phyloP scores from a whole-genome alignment of 176 grass and related monocot genomes.

The Raddia guianensis region DNA sequence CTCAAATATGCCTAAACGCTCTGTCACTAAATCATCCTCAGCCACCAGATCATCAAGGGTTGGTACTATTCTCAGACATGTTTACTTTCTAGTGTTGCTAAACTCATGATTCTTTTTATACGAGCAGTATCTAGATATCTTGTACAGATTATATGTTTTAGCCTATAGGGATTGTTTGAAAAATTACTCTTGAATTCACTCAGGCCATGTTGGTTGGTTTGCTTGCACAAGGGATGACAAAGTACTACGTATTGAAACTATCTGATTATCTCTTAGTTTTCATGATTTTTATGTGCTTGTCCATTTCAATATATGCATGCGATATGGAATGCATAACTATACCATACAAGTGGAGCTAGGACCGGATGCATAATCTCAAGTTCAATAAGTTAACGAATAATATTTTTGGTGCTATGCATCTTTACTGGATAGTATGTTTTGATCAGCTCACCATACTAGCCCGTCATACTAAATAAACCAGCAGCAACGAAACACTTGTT shows the following conservation, averaged over 20 bases:
- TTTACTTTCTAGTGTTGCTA: conserved; percentile 27
- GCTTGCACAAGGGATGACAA: not conserved
- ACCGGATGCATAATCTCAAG: not conserved
- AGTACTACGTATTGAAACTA: not conserved
- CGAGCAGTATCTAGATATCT: not conserved
- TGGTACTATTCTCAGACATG: conserved; percentile 19
- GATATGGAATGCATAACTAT: not conserved
- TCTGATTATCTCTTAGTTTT: conserved; percentile 17
- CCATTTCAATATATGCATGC: not conserved
- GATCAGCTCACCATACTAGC: not conserved
- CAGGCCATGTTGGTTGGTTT: not conserved
- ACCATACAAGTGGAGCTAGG: not conserved
- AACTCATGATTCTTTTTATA: conserved; percentile 31
- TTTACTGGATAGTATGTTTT: not conserved
- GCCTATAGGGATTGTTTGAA: not conserved
- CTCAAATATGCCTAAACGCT: conserved; percentile 55
- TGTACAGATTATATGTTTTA: not conserved
- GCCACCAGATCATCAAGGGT: conserved; percentile 88
- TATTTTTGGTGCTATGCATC: not conserved
- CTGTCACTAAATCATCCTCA: conserved; percentile 63
- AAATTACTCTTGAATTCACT: not conserved
- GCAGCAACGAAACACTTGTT: not conserved
- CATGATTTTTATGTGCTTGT: conserved; percentile 25
- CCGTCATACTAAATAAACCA: conserved; percentile 16
- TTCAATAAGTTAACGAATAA: conserved; percentile 13